Evolutionary conservation across 495 filamentous ascomycete genomes (phyloP), one percentile per base, ranked within the genome.

Genomic region (Terfezia claveryi): DNA sequence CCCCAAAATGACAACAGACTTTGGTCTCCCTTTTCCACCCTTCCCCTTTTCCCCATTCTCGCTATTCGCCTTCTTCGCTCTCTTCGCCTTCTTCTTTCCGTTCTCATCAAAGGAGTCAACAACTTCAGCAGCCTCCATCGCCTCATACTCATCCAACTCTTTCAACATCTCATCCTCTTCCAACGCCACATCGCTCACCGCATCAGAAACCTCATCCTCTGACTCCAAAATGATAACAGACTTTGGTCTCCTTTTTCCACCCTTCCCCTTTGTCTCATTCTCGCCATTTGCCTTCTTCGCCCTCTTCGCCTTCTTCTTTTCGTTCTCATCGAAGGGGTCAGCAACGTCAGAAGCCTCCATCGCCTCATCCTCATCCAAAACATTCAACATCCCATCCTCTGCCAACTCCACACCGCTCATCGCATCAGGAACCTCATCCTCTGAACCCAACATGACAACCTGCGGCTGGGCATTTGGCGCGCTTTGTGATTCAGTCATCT

Each of bases 321-420:
- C 61, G 51, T 72, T 66, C 38, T 65, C 65, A n/a, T 67, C 69
- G 17, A 20, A 46, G 41, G 4, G 12, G n/a, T 10, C 10, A 14
- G 14, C 41, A 20, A 8, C 41, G 4, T 46, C 17, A 20, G 41
- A 1, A 46, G 41, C 14, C 14, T 46, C 41, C 41, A 14, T 20
- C 14, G 41, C 12, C 17, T 46, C 41, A 46, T 46, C 41, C 17
- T 46, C 41, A 20, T 9, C 41, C 14, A 46, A 14, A 0, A 4
- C 41, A 20, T 46, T 20, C 12, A 46, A 8, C 32, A 74, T 74
- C 36, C 71, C 75, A 52, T 81, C 76, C 55, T 86, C 80, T 56
- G 87, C 81, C 58, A 83, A 85, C 56, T 87, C 84, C 68, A 88
- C 83, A 59, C 85, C 85, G 59, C 12, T 5, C 14, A 14, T 9